Conservation (phyloP, 768 basidiomycete species). For the Termitomyces bulborhizus region DNA sequence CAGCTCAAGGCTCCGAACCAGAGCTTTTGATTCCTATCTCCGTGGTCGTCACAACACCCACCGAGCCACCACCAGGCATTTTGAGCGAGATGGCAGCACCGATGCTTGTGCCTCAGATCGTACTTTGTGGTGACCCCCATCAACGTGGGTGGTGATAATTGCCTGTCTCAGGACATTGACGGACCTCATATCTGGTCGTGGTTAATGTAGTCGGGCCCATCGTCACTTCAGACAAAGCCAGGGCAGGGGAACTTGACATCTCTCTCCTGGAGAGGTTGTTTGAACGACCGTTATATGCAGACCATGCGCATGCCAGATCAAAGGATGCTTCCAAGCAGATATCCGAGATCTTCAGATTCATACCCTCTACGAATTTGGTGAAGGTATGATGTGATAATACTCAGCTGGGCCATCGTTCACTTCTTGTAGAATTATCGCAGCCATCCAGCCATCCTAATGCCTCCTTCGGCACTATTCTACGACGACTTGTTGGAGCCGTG, state of each 20-base stretch:
- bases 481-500: conserved; percentile 40
- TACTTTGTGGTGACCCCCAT: conserved; percentile 46
- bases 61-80: conserved; percentile 2
- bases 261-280: conserved; percentile 45
- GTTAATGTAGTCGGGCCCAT: conserved; percentile 38
- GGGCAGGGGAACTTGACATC: conserved; percentile 38
- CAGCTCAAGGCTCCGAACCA: conserved; percentile 48
- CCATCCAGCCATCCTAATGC: conserved; percentile 49
- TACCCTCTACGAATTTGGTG: conserved; percentile 36
- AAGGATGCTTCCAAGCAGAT: conserved; percentile 1
- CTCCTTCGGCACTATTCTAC: conserved; percentile 49
- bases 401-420: not conserved
- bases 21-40: conserved; percentile 46
- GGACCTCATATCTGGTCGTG: not conserved
- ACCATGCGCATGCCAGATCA: conserved; percentile 16
- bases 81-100: conserved; percentile 6
- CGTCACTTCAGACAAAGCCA: conserved; percentile 37
- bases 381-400: conserved; percentile 24
- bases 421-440: conserved; percentile 38
- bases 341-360: conserved; percentile 10
- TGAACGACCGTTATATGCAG: conserved; percentile 33
- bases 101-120: conserved; percentile 32
- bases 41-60: conserved; percentile 29
- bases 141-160: conserved; percentile 30
- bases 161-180: not conserved